phyloP scores from a whole-genome alignment of 2,329 filamentous ascomycete species.

The Penicillium sp. region DNA sequence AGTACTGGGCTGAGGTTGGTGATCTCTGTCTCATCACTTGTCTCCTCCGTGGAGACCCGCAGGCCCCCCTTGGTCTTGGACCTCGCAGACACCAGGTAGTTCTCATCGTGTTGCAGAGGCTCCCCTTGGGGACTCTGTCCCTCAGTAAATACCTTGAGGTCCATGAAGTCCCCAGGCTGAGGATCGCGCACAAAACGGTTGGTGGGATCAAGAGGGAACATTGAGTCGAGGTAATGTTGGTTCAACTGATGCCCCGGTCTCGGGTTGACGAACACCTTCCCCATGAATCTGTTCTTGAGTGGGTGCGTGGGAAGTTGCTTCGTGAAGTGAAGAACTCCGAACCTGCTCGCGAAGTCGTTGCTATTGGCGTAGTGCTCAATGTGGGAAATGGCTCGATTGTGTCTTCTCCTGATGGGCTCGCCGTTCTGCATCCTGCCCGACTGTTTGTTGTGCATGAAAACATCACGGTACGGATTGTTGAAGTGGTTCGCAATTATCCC shows the following conservation, averaged over 20 bases:
- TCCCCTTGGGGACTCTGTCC: not conserved
- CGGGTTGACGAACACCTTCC: conserved; percentile 47
- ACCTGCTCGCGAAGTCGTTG: conserved; percentile 67
- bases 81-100: not conserved
- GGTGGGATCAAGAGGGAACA: conserved; percentile 28
- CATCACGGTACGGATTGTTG: conserved; percentile 67
- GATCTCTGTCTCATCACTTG: not conserved
- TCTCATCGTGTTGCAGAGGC: not conserved
- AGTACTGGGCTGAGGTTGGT: not conserved
- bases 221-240: conserved; percentile 44
- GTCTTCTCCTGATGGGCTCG: not conserved
- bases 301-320: conserved; percentile 41
- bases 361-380: conserved; percentile 79
- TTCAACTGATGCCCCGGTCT: conserved; percentile 43
- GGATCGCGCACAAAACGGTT: not conserved
- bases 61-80: not conserved
- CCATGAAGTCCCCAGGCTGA: not conserved
- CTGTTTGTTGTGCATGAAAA: conserved; percentile 33
- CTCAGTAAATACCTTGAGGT: not conserved
- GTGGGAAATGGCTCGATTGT: conserved; percentile 54
- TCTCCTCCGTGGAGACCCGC: not conserved
- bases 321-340: not conserved
- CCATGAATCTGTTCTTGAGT: conserved; percentile 47
- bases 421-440: not conserved
- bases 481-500: conserved; percentile 77